These are phyloP conservation scores for Dothidotthia symphoricarpi DNA, from an alignment of 2,329 filamentous ascomycete genomes.

Conservation along the genomic window DNA sequence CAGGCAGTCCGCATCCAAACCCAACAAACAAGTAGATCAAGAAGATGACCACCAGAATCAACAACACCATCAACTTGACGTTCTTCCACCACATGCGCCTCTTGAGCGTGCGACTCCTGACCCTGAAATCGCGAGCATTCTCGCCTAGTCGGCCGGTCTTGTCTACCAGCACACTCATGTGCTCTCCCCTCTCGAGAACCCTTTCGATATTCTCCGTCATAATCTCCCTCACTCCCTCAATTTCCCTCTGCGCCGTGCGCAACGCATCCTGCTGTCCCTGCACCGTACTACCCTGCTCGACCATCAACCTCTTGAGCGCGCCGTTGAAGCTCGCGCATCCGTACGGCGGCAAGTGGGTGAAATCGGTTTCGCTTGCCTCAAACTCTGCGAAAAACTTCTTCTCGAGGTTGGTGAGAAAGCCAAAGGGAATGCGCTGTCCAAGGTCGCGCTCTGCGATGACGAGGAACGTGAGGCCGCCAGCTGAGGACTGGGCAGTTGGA, in stretches of 20 bases:
- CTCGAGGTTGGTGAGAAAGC: conserved; percentile 87
- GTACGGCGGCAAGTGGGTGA: conserved; percentile 77
- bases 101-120: conserved; percentile 81
- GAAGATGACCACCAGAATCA: conserved; percentile 70
- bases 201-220: conserved; percentile 96
- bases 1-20: conserved; percentile 69
- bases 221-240: conserved; percentile 86
- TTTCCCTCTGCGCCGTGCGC: conserved; percentile 78
- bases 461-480: conserved; percentile 85
- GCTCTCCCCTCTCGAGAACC: conserved; percentile 79
- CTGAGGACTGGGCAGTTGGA: conserved; percentile 52
- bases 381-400: conserved; percentile 78
- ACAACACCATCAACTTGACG: conserved; percentile 83
- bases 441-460: conserved; percentile 80
- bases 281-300: conserved; percentile 77
- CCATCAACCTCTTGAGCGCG: conserved; percentile 72
- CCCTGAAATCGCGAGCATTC: conserved; percentile 84
- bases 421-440: conserved; percentile 86
- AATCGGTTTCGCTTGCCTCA: conserved; percentile 66
- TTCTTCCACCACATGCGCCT: conserved; percentile 99
- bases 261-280: conserved; percentile 74
- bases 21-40: conserved; percentile 70
- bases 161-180: conserved; percentile 90
- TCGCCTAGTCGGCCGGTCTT: conserved; percentile 93
- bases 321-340: conserved; percentile 85